Conservation (phyloP, 1,284 basidiomycete genomes). For the Peniophora sp. region DNA sequence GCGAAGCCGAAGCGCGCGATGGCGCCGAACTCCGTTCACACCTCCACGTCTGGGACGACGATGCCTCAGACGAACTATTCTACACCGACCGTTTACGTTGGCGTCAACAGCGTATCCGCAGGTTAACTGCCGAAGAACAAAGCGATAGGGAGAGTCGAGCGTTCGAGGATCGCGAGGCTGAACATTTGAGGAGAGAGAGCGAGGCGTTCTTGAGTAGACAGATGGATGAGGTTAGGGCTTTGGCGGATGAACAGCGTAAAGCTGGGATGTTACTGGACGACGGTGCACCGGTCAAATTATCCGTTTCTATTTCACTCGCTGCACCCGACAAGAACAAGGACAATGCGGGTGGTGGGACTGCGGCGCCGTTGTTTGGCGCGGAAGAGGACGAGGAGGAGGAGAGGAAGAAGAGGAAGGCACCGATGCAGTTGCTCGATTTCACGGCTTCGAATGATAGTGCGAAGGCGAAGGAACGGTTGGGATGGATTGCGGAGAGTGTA, state of each 20-base stretch:
- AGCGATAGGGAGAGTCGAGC: conserved; percentile 77
- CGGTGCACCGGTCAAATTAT: conserved; percentile 75
- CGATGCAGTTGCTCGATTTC: conserved; percentile 82
- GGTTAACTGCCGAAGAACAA: conserved; percentile 66
- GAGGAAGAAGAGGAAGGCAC: conserved; percentile 71
- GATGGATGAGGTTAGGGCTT: conserved; percentile 85
- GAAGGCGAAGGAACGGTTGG: conserved; percentile 69
- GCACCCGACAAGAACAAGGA: conserved; percentile 39
- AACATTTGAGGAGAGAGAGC: conserved; percentile 77
- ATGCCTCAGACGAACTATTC: conserved; percentile 81
- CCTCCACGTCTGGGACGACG: conserved; percentile 83
- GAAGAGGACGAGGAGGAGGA: conserved; percentile 79
- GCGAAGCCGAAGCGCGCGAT: conserved; percentile 71
- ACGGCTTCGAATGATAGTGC: conserved; percentile 68
- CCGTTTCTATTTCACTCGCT: conserved; percentile 52
- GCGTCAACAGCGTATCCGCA: conserved; percentile 61
- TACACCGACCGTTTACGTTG: conserved; percentile 78
- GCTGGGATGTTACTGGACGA: conserved; percentile 87
- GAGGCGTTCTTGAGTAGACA: conserved; percentile 84
- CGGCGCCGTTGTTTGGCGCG: conserved; percentile 59
- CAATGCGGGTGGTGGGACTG: conserved; percentile 36
- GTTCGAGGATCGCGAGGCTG: conserved; percentile 77
- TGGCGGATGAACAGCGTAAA: conserved; percentile 82
- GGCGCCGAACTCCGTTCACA: conserved; percentile 62
- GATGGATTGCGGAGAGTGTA: conserved; percentile 64